Percentiles rank a stretch among this genome's conserved stretches.
These are phyloP conservation scores for Metschnikowia koreensis DNA, from an alignment of 805 yeast genomes.

Conservation along the genomic window DNA sequence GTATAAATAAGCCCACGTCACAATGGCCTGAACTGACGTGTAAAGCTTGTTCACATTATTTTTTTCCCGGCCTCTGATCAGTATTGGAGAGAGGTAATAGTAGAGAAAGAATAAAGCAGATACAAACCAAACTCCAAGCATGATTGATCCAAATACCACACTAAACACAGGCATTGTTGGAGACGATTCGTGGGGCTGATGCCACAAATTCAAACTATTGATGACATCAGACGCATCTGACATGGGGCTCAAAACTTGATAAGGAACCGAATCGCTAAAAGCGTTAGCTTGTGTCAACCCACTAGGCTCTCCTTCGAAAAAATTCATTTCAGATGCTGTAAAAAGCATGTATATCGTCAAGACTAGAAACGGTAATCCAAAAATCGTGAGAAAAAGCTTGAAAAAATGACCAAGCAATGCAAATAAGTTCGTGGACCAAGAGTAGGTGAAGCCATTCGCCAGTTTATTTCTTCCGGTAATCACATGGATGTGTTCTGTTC, in stretches of 20 bases:
- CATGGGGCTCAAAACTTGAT: constrained; percentile 19
- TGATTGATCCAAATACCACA: constrained; percentile 31
- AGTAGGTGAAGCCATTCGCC: constrained; percentile 2
- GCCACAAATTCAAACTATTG: not conserved
- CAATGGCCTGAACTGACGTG: constrained; percentile 46
- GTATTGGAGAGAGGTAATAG: constrained; percentile 16
- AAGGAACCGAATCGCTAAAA: constrained; percentile 26
- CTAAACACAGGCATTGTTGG: constrained; percentile 17
- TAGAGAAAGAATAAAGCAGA: constrained; percentile 13
- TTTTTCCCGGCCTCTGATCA: constrained; percentile 16
- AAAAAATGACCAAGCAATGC: constrained; percentile 33
- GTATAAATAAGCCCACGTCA: constrained; percentile 48
- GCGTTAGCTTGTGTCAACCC: constrained; percentile 18
- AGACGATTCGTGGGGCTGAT: not conserved
- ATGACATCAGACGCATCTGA: constrained; percentile 6
- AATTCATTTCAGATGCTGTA: constrained; percentile 20
- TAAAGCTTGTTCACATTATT: constrained; percentile 35
- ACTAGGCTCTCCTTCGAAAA: constrained; percentile 5
- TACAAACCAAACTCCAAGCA: constrained; percentile 20
- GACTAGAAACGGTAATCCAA: constrained; percentile 45
- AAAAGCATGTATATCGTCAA: constrained; percentile 35
- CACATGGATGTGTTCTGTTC: not conserved
- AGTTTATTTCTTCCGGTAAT: not conserved
- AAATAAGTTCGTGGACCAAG: constrained; percentile 14
- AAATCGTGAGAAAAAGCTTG: constrained; percentile 31